Conservation (phyloP, 2,329 filamentous ascomycete species). For the Coniochaeta ligniaria region DNA sequence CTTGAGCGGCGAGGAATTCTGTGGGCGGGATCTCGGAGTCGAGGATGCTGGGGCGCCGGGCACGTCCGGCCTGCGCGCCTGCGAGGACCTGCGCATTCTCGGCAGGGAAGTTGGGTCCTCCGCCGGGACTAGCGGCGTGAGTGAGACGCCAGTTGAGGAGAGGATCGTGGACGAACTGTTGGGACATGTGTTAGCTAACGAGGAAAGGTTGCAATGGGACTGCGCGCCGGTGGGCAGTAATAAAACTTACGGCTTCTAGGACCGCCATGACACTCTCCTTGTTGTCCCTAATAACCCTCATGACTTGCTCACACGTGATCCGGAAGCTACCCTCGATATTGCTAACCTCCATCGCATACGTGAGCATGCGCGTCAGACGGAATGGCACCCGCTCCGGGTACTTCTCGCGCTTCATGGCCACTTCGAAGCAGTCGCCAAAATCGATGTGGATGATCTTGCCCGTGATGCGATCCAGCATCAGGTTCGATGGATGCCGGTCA, state of each 20-base stretch:
- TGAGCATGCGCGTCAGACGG: slow-evolving; percentile 96
- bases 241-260: slow-evolving; percentile 76
- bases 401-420: slow-evolving; percentile 99
- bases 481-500: slow-evolving; percentile 93
- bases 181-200: slow-evolving; percentile 10
- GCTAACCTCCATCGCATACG: slow-evolving; percentile 99
- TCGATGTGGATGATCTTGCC: slow-evolving; percentile 98
- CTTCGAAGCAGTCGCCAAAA: slow-evolving; percentile 98
- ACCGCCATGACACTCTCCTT: slow-evolving; percentile 99
- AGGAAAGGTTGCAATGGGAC: neutral
- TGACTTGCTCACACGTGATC: slow-evolving; percentile 96
- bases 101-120: slow-evolving; percentile 56
- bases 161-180: slow-evolving; percentile 96
- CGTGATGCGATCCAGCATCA: slow-evolving; percentile 93
- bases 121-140: slow-evolving; percentile 53
- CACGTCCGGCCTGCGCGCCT: slow-evolving; percentile 39
- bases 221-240: neutral
- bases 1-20: slow-evolving; percentile 44
- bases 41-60: slow-evolving; percentile 62
- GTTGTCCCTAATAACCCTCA: slow-evolving; percentile 92
- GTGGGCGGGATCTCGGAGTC: slow-evolving; percentile 54
- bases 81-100: slow-evolving; percentile 49
- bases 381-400: slow-evolving; percentile 97
- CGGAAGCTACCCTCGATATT: slow-evolving; percentile 99
- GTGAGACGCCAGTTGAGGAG: slow-evolving; percentile 92